These are phyloP conservation scores for Boletus subparvulus DNA, from an alignment of 768 basidiomycete species.

Conservation along the genomic window DNA sequence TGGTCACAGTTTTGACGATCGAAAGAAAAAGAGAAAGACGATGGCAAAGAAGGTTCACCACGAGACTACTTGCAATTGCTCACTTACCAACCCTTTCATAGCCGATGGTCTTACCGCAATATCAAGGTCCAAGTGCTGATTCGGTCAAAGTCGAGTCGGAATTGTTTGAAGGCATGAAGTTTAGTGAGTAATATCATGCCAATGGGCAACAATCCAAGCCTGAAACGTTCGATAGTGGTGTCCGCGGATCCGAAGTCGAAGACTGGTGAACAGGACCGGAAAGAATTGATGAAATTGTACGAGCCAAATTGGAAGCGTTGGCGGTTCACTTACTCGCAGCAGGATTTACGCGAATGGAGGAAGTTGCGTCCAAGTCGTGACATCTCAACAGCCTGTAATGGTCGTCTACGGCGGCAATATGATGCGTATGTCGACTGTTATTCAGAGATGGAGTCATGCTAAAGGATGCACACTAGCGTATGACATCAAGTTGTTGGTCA, in stretches of 20 bases:
- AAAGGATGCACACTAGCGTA: conserved; percentile 47
- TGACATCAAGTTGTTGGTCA: conserved; percentile 66
- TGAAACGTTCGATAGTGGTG: conserved; percentile 50
- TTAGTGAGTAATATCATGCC: conserved; percentile 54
- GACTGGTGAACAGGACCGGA: conserved; percentile 67
- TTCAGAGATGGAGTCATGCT: background rate
- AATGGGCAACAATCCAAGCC: background rate
- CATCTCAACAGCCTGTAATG: conserved; percentile 49
- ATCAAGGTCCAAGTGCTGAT: conserved; percentile 61
- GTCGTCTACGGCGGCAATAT: conserved; percentile 69
- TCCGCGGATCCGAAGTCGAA: conserved; percentile 71
- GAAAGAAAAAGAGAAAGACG: conserved; percentile 32
- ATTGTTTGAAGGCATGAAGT: conserved; percentile 73
- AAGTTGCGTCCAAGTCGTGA: conserved; percentile 58
- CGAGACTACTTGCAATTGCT: background rate
- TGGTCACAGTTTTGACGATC: conserved; percentile 32
- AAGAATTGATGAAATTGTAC: conserved; percentile 65
- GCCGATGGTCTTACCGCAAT: conserved; percentile 63
- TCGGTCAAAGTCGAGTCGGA: conserved; percentile 58
- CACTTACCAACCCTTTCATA: conserved; percentile 22
- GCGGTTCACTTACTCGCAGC: conserved; percentile 1
- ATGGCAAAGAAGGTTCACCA: conserved; percentile 26
- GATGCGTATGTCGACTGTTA: conserved; percentile 53
- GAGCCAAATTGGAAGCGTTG: conserved; percentile 16
- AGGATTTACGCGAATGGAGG: conserved; percentile 78